Conservation (phyloP, 306 rosid species). For the Spatholobus suberectus region DNA sequence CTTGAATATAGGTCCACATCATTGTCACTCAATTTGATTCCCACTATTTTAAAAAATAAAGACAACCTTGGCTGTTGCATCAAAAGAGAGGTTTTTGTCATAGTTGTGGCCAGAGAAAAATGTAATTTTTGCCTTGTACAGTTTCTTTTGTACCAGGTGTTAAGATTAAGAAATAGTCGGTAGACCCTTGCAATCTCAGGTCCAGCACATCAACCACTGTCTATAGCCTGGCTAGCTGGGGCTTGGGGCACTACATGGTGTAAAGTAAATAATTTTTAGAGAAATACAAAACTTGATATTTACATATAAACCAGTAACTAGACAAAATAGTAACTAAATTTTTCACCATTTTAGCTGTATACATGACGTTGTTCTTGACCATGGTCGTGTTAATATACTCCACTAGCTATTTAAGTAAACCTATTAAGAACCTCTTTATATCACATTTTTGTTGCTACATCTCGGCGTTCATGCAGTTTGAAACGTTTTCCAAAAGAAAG, state of each 20-base stretch:
- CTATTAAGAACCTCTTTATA: neutral
- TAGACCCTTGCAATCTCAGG: neutral
- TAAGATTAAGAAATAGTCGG: neutral
- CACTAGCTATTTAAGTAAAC: neutral
- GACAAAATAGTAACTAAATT: neutral
- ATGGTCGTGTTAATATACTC: neutral
- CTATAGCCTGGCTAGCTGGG: neutral
- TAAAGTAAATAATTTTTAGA: neutral
- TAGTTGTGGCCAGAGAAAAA: neutral
- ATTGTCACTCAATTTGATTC: constrained; percentile 23
- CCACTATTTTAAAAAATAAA: neutral
- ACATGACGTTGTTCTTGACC: neutral
- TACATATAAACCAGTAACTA: neutral
- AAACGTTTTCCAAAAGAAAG: neutral
- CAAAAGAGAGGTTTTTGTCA: neutral
- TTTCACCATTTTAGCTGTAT: neutral
- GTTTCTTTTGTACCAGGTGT: neutral
- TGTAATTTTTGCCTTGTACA: neutral
- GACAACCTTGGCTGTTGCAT: neutral
- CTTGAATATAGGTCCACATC: neutral
- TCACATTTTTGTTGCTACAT: neutral
- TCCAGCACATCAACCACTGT: neutral
- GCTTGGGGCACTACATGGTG: neutral
- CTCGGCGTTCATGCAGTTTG: neutral
- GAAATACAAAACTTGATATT: neutral